Conservation (phyloP, 345 rosid species). For the Gossypium longicalyx region DNA sequence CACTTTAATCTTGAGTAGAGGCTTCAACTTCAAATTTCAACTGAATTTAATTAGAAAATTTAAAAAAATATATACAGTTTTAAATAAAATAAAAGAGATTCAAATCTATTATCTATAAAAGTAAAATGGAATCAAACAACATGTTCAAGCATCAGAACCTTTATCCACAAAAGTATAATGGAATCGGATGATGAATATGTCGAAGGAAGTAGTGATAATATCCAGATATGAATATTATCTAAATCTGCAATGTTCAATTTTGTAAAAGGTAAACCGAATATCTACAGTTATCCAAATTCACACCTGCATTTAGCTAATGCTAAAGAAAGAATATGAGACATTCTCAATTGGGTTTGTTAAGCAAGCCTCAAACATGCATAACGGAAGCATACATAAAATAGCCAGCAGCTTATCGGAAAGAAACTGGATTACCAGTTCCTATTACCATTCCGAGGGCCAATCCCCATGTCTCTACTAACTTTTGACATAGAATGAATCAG, state of each 20-base stretch:
- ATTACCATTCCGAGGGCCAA: neutral
- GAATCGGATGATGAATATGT: neutral
- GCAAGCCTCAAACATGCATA: neutral
- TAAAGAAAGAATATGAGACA: neutral
- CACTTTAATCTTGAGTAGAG: neutral
- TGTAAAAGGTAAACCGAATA: neutral
- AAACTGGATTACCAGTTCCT: neutral
- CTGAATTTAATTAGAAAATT: too few species aligned
- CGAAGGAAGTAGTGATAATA: neutral
- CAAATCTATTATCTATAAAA: too few species aligned
- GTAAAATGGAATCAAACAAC: too few species aligned
- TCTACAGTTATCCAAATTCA: neutral
- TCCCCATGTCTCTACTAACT: neutral
- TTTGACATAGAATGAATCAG: neutral
- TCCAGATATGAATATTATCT: neutral
- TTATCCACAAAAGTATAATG: neutral
- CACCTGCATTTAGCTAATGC: neutral
- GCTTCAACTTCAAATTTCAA: neutral
- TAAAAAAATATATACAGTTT: too few species aligned
- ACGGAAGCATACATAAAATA: neutral
- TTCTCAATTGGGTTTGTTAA: neutral
- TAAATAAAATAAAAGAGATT: too few species aligned
- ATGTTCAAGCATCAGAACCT: neutral
- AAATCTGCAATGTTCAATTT: neutral
- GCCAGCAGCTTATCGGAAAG: neutral